These are phyloP conservation scores for Trichoderma afroharzianum DNA, from an alignment of 2,329 filamentous ascomycete species.

Conservation along the genomic window DNA sequence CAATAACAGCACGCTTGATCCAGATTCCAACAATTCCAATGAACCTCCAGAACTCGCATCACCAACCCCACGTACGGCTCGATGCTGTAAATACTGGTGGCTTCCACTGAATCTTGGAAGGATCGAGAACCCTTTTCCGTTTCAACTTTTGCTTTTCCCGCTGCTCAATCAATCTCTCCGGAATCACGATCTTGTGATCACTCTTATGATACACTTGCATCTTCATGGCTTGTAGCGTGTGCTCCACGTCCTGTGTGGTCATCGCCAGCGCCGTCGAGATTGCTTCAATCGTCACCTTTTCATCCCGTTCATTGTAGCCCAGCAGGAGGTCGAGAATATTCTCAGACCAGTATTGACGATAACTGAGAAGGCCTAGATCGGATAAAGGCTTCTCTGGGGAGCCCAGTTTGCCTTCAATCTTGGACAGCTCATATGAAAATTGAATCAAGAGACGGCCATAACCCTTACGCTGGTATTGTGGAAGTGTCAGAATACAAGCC, in stretches of 20 bases:
- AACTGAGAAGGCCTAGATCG: constrained; percentile 87
- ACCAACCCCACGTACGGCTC: constrained; percentile 95
- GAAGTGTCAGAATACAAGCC: constrained; percentile 93
- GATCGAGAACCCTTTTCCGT: constrained; percentile 71
- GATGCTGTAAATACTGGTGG: constrained; percentile 91
- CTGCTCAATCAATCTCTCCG: constrained; percentile 74
- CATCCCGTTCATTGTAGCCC: constrained; percentile 62
- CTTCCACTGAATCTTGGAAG: constrained; percentile 84
- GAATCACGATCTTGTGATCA: constrained; percentile 92
- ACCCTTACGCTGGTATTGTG: constrained; percentile 93
- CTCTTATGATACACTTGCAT: constrained; percentile 96
- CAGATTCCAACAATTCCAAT: neutral
- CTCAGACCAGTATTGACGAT: constrained; percentile 97
- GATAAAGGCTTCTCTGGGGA: constrained; percentile 96
- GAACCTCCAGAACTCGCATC: constrained; percentile 20
- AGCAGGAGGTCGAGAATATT: constrained; percentile 86
- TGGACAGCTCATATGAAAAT: constrained; percentile 95
- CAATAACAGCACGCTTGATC: neutral
- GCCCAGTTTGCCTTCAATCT: constrained; percentile 90
- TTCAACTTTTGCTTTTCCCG: constrained; percentile 79
- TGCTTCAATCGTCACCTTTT: constrained; percentile 79
- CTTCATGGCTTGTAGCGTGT: constrained; percentile 87
- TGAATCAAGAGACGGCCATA: constrained; percentile 92
- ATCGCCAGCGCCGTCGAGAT: constrained; percentile 78
- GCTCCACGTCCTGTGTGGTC: constrained; percentile 96